Conservation (phyloP, 352 stramenopile species). For the Phytophthora fragariaefolia region DNA sequence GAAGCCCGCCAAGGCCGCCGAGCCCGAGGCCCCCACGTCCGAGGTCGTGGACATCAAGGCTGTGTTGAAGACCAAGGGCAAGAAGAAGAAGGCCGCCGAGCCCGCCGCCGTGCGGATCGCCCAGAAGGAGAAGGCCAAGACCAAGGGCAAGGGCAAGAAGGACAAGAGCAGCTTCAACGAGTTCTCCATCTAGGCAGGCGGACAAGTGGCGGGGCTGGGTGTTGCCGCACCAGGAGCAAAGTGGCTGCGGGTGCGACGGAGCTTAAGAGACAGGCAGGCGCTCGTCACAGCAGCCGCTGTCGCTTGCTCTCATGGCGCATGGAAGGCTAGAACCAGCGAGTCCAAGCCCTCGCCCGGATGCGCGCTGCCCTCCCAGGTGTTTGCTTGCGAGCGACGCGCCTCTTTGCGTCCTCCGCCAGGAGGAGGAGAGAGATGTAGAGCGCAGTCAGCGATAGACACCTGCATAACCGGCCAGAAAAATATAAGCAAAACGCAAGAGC, state of each 20-base stretch:
- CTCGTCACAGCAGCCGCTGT: conserved; percentile 32
- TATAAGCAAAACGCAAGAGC: conserved; percentile 25
- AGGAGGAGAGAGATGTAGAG: conserved; percentile 13
- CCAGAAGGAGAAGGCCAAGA: conserved; percentile 70
- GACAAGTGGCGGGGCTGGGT: conserved; percentile 16
- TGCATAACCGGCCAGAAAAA: conserved; percentile 28
- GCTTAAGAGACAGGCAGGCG: conserved; percentile 15
- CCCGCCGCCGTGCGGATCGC: conserved; percentile 68
- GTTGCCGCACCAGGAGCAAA: not conserved
- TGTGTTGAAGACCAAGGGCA: conserved; percentile 75
- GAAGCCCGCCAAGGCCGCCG: conserved; percentile 41
- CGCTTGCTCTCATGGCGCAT: conserved; percentile 16
- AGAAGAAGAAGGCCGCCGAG: conserved; percentile 77
- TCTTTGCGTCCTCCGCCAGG: conserved; percentile 7
- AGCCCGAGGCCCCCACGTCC: conserved; percentile 27
- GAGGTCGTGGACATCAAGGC: conserved; percentile 76
- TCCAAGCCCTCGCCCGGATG: not conserved
- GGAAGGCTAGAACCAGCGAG: not conserved
- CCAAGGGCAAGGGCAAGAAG: conserved; percentile 79
- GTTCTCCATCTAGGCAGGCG: conserved; percentile 69
- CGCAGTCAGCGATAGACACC: conserved; percentile 30
- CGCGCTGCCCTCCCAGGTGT: conserved; percentile 20
- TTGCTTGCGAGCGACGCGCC: conserved; percentile 29
- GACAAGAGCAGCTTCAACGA: conserved; percentile 85
- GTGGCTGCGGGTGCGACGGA: conserved; percentile 10